Evolutionary conservation across 1,284 basidiomycete genomes (phyloP).

Genomic region (Hemileia vastatrix): DNA sequence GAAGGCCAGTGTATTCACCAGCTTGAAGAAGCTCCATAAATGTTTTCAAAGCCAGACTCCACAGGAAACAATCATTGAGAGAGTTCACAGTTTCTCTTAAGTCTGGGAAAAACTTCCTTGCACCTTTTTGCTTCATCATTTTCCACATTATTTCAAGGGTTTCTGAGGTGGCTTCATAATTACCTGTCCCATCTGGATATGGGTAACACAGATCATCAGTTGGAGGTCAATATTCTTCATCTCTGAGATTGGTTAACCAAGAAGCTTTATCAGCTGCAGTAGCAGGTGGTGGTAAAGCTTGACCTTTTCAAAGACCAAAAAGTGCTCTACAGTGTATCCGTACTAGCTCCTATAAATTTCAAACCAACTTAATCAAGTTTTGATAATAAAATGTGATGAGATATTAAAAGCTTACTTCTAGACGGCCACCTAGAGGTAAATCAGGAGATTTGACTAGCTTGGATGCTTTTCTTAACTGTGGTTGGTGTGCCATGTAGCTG

Average conservation of each 20-base stretch:
- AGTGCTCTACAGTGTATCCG: no score
- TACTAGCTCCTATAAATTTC: no score
- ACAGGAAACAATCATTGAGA: neutral
- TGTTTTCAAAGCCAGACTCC: conserved; percentile 2
- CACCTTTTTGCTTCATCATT: conserved; percentile 4
- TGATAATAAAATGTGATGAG: no score
- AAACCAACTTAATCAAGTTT: no score
- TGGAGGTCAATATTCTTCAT: no score
- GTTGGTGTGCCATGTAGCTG: no score
- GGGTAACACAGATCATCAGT: conserved; percentile 2
- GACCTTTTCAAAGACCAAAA: neutral
- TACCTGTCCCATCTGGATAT: conserved; percentile 8
- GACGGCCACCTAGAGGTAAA: no score
- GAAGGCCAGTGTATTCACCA: conserved; percentile 3
- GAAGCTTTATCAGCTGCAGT: neutral
- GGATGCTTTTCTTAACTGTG: no score
- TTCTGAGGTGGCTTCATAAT: neutral
- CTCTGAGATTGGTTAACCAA: no score
- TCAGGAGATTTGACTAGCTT: no score
- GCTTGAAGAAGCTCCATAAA: conserved; percentile 2
- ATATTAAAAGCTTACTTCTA: no score
- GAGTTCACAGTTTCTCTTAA: conserved; percentile 2
- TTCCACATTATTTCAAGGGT: conserved; percentile 7
- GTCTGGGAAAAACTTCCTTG: conserved; percentile 1
- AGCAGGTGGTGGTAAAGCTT: neutral